Evolutionary conservation across 148 eudicot genomes (phyloP), one percentile per base, ranked within the genome.

Genomic region (Euryodendron excelsum): DNA sequence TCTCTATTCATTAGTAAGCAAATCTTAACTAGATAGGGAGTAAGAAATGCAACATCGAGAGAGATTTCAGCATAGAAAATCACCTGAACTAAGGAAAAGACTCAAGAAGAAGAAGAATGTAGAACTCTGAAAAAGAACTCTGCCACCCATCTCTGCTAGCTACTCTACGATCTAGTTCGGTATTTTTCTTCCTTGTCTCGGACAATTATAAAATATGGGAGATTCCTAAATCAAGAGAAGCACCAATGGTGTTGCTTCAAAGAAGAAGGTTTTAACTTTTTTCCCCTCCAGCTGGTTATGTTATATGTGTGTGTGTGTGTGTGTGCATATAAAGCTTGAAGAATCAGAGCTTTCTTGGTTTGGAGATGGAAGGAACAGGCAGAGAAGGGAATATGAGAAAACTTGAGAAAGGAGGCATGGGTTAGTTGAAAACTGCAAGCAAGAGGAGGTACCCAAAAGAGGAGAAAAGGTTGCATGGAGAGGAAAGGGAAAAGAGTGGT

Each of bases 301-400:
- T n/a, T n/a, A n/a, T n/a, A 33, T 15, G 66, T 62, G 41, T 63
- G 33, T 63, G 31, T 63, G 36, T 65, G 21, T 41, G 34, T 65
- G 75, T 85, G 80, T 82, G 82, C 75, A 81, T 67, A 77, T 76
- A 83, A 83, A 84, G 83, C 59, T 65, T 70, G 85, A 74, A 86
- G 96, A 91, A 93, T 91, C 91, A 82, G 82, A 90, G 90, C 87
- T 87, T 95, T 89, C 88, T 91, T 91, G 91, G 79, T 79, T 41
- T 87, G 85, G 84, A 85, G 90, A 88, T 88, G 84, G 86, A 84
- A 82, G 69, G 81, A 81, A 78, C 77, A 83, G 84, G 82, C 79
- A 78, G 83, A 60, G 83, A 82, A 69, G 80, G 88, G 96, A 93
- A 93, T 95, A 91, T 83, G 70, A 90, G 99, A 82, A 88, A 88